Conservation (phyloP, 768 basidiomycete genomes). For the Boletus subparvulus region DNA sequence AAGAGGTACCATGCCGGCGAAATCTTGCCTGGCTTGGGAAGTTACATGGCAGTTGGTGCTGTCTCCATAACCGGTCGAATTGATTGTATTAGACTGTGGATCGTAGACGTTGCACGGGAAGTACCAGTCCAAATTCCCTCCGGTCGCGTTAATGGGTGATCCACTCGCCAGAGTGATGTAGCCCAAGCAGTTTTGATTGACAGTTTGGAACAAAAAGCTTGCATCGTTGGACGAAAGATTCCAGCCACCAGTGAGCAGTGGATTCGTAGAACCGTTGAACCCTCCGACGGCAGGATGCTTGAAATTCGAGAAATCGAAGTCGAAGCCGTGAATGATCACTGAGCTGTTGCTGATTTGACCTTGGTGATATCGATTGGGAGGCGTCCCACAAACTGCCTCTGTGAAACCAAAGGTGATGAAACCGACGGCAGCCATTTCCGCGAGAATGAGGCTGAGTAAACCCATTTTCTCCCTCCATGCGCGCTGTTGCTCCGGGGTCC, state of each 20-base stretch:
- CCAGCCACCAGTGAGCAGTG: conserved; percentile 76
- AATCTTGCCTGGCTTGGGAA: conserved; percentile 47
- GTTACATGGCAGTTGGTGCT: conserved; percentile 73
- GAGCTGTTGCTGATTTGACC: conserved; percentile 75
- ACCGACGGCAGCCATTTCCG: conserved; percentile 92
- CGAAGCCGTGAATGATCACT: conserved; percentile 91
- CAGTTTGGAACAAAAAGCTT: conserved; percentile 92
- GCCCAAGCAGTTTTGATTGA: conserved; percentile 78
- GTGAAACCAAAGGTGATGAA: conserved; percentile 99
- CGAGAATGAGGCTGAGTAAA: conserved; percentile 72
- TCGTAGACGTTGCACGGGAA: conserved; percentile 94
- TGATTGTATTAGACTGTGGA: conserved; percentile 64
- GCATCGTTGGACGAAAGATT: conserved; percentile 84
- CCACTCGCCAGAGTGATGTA: conserved; percentile 70
- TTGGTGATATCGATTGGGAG: conserved; percentile 78
- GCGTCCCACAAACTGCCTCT: conserved; percentile 85
- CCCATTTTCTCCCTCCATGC: conserved; percentile 99
- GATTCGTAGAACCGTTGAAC: conserved; percentile 84
- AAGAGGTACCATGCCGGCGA: conserved; percentile 51
- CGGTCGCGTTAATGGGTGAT: conserved; percentile 67
- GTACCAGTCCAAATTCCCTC: conserved; percentile 81
- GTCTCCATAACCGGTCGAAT: conserved; percentile 66
- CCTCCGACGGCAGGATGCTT: conserved; percentile 67
- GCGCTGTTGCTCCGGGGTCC: conserved; percentile 88
- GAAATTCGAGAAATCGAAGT: conserved; percentile 89